phyloP scores from a whole-genome alignment of 768 basidiomycete genomes.

The Phlebiopsis flavidoalba region DNA sequence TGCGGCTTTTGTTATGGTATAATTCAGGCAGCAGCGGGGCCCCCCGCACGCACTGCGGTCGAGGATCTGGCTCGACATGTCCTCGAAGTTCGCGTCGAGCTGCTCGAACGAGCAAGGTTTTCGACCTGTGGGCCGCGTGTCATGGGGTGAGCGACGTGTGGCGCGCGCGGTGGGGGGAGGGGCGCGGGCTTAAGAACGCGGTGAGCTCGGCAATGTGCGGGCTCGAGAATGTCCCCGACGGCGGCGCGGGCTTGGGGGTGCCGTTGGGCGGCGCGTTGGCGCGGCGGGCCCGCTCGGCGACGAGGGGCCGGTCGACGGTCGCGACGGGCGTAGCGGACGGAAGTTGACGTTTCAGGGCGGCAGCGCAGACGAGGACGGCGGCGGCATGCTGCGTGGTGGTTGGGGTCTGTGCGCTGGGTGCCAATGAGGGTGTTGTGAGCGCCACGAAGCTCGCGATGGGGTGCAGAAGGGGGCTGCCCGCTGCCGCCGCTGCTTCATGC shows the following conservation, averaged over 20 bases:
- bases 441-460: not conserved
- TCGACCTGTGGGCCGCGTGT: constrained; percentile 64
- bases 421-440: not conserved
- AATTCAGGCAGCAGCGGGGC: not conserved
- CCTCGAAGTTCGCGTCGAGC: constrained; percentile 86
- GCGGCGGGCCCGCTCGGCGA: constrained; percentile 26
- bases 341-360: constrained; percentile 64
- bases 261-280: constrained; percentile 8
- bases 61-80: constrained; percentile 88
- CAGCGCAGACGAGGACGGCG: constrained; percentile 49
- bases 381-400: constrained; percentile 15
- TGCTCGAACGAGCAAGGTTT: constrained; percentile 79
- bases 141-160: not conserved
- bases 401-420: not conserved
- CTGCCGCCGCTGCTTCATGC: too few species aligned
- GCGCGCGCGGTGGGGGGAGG: not conserved
- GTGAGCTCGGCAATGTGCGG: constrained; percentile 95
- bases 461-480: too few species aligned
- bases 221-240: constrained; percentile 77
- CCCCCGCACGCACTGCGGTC: constrained; percentile 59
- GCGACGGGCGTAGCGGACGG: constrained; percentile 33
- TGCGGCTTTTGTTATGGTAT: constrained; percentile 3
- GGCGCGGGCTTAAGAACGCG: constrained; percentile 67
- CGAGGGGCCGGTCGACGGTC: constrained; percentile 28
- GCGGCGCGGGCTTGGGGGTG: constrained; percentile 19